Conservation (phyloP, 2,329 filamentous ascomycete species). For the Fusarium sp. region DNA sequence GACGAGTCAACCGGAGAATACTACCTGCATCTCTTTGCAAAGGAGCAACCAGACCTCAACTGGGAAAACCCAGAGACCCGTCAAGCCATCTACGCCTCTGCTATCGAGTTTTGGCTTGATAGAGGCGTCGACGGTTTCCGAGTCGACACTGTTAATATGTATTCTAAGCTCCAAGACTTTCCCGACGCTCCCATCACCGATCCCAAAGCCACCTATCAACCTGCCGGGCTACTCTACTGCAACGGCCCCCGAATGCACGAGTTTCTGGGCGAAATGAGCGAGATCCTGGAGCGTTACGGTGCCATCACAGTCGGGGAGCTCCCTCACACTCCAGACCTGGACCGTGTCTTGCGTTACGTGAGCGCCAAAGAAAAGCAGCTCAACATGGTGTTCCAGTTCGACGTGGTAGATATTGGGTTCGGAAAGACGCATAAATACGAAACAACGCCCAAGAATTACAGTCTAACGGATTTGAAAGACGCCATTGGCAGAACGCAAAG, state of each 20-base stretch:
- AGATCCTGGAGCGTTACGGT: constrained; percentile 68
- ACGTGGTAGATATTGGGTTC: constrained; percentile 70
- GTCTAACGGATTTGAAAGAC: constrained; percentile 60
- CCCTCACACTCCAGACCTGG: constrained; percentile 68
- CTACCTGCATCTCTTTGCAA: constrained; percentile 80
- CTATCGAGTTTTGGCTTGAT: constrained; percentile 83
- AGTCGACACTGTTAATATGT: constrained; percentile 80
- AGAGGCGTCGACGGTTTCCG: constrained; percentile 78
- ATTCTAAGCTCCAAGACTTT: constrained; percentile 70
- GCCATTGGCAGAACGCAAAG: constrained; percentile 62
- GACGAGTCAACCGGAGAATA: constrained; percentile 79
- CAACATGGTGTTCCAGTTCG: constrained; percentile 77
- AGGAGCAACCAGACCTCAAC: constrained; percentile 85
- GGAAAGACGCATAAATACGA: constrained; percentile 64
- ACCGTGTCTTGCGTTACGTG: constrained; percentile 69
- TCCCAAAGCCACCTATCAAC: constrained; percentile 59
- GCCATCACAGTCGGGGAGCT: constrained; percentile 79
- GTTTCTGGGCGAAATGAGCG: constrained; percentile 73
- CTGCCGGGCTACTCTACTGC: constrained; percentile 67
- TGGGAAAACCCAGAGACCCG: constrained; percentile 79
- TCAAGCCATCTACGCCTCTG: constrained; percentile 74
- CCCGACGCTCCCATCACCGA: constrained; percentile 68
- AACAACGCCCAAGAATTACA: constrained; percentile 58
- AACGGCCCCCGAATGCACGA: constrained; percentile 77
- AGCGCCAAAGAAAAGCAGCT: constrained; percentile 67